A percentile compares a stretch with the other conserved stretches of the same genome.
These are phyloP conservation scores for Salicornia ramosissima DNA, from an alignment of 148 eudicot species.

Conservation along the genomic window DNA sequence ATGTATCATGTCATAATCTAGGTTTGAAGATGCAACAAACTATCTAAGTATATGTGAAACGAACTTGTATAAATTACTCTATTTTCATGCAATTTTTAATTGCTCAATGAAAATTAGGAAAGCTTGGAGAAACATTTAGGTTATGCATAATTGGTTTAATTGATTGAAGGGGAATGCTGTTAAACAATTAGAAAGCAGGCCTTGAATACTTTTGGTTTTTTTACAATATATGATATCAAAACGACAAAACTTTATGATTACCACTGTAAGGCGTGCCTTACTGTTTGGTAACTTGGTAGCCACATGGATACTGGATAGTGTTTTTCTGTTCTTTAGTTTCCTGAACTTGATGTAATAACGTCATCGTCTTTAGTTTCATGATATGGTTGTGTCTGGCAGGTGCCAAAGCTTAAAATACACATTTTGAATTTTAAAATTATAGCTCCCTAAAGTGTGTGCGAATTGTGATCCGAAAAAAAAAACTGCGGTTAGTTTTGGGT, in stretches of 20 bases:
- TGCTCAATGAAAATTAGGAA: neutral
- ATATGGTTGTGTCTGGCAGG: neutral
- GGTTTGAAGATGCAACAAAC: neutral
- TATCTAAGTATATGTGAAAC: neutral
- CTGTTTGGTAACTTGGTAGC: too few species aligned
- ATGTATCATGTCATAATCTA: neutral
- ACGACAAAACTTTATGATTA: too few species aligned
- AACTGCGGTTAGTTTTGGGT: neutral
- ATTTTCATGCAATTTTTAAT: neutral
- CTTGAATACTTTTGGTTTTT: too few species aligned
- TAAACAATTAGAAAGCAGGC: too few species aligned
- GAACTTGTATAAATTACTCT: neutral
- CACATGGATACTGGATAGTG: neutral
- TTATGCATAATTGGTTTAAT: neutral
- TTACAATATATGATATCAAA: too few species aligned
- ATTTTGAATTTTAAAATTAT: neutral
- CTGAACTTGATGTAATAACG: neutral
- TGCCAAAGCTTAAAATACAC: neutral
- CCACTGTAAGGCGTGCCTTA: too few species aligned
- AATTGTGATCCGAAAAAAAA: neutral
- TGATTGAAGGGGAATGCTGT: neutral
- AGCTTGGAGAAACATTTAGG: neutral
- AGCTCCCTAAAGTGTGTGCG: neutral
- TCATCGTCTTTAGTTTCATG: neutral
- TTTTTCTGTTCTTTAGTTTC: neutral